phyloP scores from a whole-genome alignment of 2,329 filamentous ascomycete genomes.

The Alternaria hordeiaustralica region DNA sequence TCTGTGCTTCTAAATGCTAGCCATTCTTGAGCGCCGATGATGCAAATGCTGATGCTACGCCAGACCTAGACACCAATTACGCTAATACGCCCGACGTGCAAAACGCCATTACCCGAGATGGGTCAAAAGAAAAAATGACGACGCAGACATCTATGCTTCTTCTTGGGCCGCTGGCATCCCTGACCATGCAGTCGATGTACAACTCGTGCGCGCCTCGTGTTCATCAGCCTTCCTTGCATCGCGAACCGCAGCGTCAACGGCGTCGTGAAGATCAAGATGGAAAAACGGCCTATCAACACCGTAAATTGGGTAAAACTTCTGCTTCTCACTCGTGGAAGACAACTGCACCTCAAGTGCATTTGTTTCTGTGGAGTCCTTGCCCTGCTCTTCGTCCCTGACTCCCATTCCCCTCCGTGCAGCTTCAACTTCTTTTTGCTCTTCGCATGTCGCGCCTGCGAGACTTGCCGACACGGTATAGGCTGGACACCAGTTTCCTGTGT shows the following conservation, averaged over 20 bases:
- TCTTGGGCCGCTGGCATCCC: neutral
- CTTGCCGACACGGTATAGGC: slow-evolving; percentile 28
- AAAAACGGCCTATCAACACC: slow-evolving; percentile 38
- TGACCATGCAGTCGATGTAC: neutral
- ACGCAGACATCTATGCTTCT: neutral
- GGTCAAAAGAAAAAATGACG: neutral
- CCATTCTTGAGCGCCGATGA: neutral
- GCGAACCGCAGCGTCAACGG: slow-evolving; percentile 35
- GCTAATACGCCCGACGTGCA: neutral
- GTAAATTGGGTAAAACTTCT: slow-evolving; percentile 15
- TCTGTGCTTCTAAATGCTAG: neutral
- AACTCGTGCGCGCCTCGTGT: neutral
- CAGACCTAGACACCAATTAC: neutral
- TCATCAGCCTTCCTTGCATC: slow-evolving; percentile 28
- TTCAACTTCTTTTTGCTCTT: slow-evolving; percentile 18
- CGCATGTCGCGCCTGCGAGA: slow-evolving; percentile 22
- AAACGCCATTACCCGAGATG: neutral
- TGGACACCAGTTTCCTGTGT: slow-evolving; percentile 29
- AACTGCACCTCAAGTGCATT: neutral
- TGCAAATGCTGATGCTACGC: neutral
- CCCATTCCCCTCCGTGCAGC: neutral
- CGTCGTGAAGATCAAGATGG: slow-evolving; percentile 38
- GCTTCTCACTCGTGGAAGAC: neutral
- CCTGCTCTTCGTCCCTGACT: slow-evolving; percentile 15
- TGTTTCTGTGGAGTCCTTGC: neutral